Percentiles rank a stretch among this genome's conserved stretches.
These are phyloP conservation scores for Dalbergia oliveri DNA, from an alignment of 306 rosid species.

Conservation along the genomic window DNA sequence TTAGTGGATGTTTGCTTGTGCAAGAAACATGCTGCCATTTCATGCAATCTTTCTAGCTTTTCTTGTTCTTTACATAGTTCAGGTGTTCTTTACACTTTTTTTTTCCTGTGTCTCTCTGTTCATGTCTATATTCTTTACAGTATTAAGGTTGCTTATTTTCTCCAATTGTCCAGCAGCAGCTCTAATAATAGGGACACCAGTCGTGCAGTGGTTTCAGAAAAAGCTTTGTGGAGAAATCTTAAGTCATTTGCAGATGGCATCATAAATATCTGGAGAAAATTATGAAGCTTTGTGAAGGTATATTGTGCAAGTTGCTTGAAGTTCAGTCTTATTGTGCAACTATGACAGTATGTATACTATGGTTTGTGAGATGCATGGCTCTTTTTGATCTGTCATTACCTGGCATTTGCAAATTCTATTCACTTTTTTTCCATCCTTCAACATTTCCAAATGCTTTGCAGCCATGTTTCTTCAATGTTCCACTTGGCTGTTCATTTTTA, in stretches of 20 bases:
- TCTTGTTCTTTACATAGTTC: not conserved
- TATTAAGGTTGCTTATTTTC: conserved; percentile 34
- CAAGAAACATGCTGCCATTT: conserved; percentile 19
- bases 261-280: conserved; percentile 63
- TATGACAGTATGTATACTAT: conserved; percentile 20
- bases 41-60: conserved; percentile 6
- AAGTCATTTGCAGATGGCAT: conserved; percentile 74
- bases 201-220: conserved; percentile 44
- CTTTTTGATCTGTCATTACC: conserved; percentile 14
- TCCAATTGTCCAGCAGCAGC: conserved; percentile 51
- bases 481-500: conserved; percentile 22
- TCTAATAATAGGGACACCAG: conserved; percentile 37
- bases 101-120: not conserved
- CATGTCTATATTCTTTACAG: conserved; percentile 31
- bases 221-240: conserved; percentile 70
- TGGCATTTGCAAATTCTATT: conserved; percentile 43
- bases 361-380: conserved; percentile 30
- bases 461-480: conserved; percentile 35
- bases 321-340: conserved; percentile 7
- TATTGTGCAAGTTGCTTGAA: conserved; percentile 39
- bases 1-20: conserved; percentile 25
- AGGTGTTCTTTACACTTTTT: not conserved
- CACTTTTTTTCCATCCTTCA: conserved; percentile 32
- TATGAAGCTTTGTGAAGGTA: conserved; percentile 48
- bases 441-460: conserved; percentile 39